These are phyloP conservation scores for Collybia sordida DNA, from an alignment of 768 basidiomycete species.

Conservation along the genomic window DNA sequence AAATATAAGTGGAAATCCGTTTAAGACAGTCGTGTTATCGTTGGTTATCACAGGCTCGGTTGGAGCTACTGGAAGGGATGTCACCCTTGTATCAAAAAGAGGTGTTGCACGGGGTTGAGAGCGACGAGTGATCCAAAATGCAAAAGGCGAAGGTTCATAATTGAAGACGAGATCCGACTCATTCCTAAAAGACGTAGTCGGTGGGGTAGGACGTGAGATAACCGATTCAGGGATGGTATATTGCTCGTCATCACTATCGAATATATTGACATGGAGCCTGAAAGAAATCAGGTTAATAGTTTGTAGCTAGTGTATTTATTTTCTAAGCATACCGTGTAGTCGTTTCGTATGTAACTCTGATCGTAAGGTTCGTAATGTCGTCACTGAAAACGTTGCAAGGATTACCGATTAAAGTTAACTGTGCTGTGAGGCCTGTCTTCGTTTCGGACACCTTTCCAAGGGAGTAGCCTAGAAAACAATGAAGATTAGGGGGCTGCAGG, in stretches of 20 bases:
- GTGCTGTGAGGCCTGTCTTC: constrained; percentile 50
- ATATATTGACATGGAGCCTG: constrained; percentile 70
- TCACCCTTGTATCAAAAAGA: constrained; percentile 69
- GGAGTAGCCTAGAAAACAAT: constrained; percentile 46
- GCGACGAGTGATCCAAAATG: constrained; percentile 78
- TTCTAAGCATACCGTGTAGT: constrained; percentile 37
- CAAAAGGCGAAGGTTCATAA: constrained; percentile 62
- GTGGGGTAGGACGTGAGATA: constrained; percentile 36
- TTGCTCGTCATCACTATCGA: constrained; percentile 58
- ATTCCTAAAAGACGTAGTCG: constrained; percentile 30
- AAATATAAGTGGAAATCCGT: constrained; percentile 71
- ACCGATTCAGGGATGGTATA: constrained; percentile 62
- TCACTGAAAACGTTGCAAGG: constrained; percentile 67
- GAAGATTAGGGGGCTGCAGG: neutral
- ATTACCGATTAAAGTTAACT: constrained; percentile 49
- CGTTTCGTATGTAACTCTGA: constrained; percentile 68
- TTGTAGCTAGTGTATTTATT: neutral
- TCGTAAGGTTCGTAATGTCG: constrained; percentile 57
- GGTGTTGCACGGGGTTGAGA: constrained; percentile 52
- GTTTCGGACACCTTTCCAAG: constrained; percentile 44
- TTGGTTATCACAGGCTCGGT: constrained; percentile 51
- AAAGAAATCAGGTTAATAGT: neutral
- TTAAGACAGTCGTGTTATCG: constrained; percentile 55
- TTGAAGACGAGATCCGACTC: constrained; percentile 71
- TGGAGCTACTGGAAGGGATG: constrained; percentile 60